These are phyloP conservation scores for Aspergillus nomiae DNA, from an alignment of 2,329 filamentous ascomycete species.

Conservation along the genomic window DNA sequence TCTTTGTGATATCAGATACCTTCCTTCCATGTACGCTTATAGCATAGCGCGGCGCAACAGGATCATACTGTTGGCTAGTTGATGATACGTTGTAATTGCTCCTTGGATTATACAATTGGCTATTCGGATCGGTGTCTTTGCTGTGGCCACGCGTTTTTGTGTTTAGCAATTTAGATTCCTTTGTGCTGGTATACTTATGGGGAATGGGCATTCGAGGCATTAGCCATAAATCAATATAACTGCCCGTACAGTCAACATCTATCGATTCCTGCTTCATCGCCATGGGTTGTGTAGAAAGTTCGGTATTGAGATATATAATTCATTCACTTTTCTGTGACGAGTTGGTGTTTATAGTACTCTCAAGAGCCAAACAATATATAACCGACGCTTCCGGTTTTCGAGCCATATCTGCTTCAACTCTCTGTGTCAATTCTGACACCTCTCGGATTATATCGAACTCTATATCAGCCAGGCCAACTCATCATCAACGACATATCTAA, in stretches of 20 bases:
- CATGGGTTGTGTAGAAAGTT: too few relatives aligned
- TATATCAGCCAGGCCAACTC: too few relatives aligned
- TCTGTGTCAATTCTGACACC: neutral
- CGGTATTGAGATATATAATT: too few relatives aligned
- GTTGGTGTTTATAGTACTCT: too few relatives aligned
- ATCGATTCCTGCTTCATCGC: too few relatives aligned
- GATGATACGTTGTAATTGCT: constrained; percentile 11
- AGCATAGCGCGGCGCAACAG: constrained; percentile 24
- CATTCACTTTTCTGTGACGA: too few relatives aligned
- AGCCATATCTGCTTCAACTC: neutral
- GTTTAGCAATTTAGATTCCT: constrained; percentile 11
- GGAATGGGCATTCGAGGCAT: neutral
- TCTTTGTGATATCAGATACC: constrained; percentile 10
- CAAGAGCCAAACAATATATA: too few relatives aligned
- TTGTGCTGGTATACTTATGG: neutral
- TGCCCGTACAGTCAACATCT: neutral
- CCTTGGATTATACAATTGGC: constrained; percentile 6
- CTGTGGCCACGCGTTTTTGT: constrained; percentile 13
- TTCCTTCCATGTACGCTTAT: constrained; percentile 13
- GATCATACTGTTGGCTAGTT: constrained; percentile 12
- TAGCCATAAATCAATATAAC: constrained; percentile 6
- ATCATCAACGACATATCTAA: too few relatives aligned
- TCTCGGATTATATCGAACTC: neutral
- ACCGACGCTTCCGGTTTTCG: too few relatives aligned
- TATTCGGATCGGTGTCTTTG: constrained; percentile 1